Evolutionary conservation across 495 filamentous ascomycete genomes (phyloP), one percentile per base, ranked within the genome.

Genomic region (Jackrogersella multiformis): DNA sequence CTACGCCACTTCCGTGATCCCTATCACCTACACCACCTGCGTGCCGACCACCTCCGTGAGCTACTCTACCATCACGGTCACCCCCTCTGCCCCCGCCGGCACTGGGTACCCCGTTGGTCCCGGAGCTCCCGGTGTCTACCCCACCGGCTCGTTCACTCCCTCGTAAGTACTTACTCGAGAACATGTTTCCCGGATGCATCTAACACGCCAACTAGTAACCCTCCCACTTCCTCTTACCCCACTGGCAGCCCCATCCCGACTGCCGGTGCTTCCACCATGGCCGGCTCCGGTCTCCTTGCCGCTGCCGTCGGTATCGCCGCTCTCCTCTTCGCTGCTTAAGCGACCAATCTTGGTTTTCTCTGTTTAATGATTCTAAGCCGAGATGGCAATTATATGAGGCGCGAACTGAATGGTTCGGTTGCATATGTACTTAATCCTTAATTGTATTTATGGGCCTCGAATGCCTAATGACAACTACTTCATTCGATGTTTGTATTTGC

Each of bases 241-340:
- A 77, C 74, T 42, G 53, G 65, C 48, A 69, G 71, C 70, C 63
- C 74, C 38, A 73, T 77, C 52, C 73, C 72, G 66, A 85, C 80
- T 42, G 80, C 75, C 68, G 81, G 80, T 68, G 79, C 83, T 49
- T 76, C 80, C 44, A 70, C 71, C 73, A 70, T 80, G 65, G 64
- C 78, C 42, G 74, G 78, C 73, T 82, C 79, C 58, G 78, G 79
- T 59, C 34, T 80, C 69, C 57, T 81, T 61, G 76, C 83, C 74
- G 83, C 80, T 65, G 78, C 75, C 51, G 83, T 79, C 77, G 85
- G 82, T 76, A 68, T 81, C 61, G 80, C 74, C 60, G 84, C 84
- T 69, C 61, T 81, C 61, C 44, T 84, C 79, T 75, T 86, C 72
- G 81, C 78, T 68, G 80, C 79, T 72, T 86, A 86, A 81, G 74